These are phyloP conservation scores for Torulaspora quercuum DNA, from an alignment of 805 yeast species.

Conservation along the genomic window DNA sequence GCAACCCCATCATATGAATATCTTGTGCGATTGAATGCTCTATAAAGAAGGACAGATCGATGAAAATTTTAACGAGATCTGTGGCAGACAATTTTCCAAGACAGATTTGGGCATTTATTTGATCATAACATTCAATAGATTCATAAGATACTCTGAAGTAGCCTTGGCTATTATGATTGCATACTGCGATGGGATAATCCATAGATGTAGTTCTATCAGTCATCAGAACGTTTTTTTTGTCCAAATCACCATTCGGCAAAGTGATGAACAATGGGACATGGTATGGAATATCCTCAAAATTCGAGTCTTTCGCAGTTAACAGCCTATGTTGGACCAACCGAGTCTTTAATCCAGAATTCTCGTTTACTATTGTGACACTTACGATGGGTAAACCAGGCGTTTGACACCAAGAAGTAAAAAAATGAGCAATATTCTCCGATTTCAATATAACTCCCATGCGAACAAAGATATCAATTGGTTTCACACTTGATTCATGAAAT, in stretches of 20 bases:
- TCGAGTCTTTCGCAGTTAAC: slow-evolving; percentile 26
- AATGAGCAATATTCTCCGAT: slow-evolving; percentile 30
- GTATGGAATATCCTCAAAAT: slow-evolving; percentile 55
- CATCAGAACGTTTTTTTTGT: slow-evolving; percentile 25
- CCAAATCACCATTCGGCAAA: slow-evolving; percentile 20
- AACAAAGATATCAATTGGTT: slow-evolving; percentile 34
- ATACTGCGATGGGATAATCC: slow-evolving; percentile 18
- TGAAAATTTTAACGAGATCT: slow-evolving; percentile 35
- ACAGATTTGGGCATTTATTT: slow-evolving; percentile 22
- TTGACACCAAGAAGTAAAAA: slow-evolving; percentile 53
- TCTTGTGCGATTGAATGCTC: slow-evolving; percentile 32
- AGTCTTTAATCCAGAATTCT: slow-evolving; percentile 31
- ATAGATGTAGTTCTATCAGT: slow-evolving; percentile 30
- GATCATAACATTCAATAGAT: slow-evolving; percentile 27
- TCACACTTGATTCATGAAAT: slow-evolving; percentile 22
- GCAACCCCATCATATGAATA: slow-evolving; percentile 30
- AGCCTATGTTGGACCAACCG: slow-evolving; percentile 42
- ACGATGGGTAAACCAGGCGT: slow-evolving; percentile 58
- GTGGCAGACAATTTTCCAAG: slow-evolving; percentile 23
- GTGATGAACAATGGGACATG: slow-evolving; percentile 53
- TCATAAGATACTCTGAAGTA: slow-evolving; percentile 50
- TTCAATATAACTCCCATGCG: slow-evolving; percentile 23
- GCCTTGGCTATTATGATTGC: slow-evolving; percentile 37
- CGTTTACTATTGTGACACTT: slow-evolving; percentile 31
- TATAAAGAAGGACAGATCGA: slow-evolving; percentile 35